A percentile compares a stretch with the other conserved stretches of the same genome.
These are phyloP conservation scores for Mollisiaceae sp. DNA, from an alignment of 2,329 filamentous ascomycete genomes.

Conservation along the genomic window DNA sequence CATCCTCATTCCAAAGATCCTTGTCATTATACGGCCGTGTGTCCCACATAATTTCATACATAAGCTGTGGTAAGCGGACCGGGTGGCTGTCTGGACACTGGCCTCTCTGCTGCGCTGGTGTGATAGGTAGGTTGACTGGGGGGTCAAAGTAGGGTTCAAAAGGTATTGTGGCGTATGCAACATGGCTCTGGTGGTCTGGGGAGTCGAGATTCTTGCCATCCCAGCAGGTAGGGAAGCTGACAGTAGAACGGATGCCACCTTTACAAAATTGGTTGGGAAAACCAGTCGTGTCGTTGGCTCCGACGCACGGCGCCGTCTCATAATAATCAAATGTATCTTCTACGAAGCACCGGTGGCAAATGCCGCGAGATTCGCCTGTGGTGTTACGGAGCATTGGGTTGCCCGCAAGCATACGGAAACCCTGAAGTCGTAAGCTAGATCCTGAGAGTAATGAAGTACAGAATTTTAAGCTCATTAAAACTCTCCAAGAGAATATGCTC, in stretches of 20 bases:
- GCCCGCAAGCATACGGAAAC: conserved; percentile 53
- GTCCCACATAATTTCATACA: conserved; percentile 63
- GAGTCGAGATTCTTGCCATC: conserved; percentile 62
- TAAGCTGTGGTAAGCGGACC: conserved; percentile 59
- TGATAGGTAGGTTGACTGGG: conserved; percentile 14
- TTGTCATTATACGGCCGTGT: conserved; percentile 54
- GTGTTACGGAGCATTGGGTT: conserved; percentile 50
- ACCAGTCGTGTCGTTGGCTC: no score
- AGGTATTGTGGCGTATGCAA: conserved; percentile 53
- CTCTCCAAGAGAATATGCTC: background rate
- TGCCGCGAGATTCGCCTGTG: background rate
- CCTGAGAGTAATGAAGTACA: no score
- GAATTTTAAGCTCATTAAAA: no score
- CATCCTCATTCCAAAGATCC: conserved; percentile 52
- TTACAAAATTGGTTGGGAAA: no score
- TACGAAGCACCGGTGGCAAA: no score
- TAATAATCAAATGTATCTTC: no score
- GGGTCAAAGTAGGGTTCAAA: conserved; percentile 43
- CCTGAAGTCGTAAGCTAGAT: conserved; percentile 35
- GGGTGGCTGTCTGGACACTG: conserved; percentile 56
- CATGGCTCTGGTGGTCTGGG: conserved; percentile 59
- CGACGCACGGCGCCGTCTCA: no score
- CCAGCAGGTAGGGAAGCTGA: conserved; percentile 68
- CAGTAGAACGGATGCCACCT: conserved; percentile 16
- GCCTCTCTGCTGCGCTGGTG: conserved; percentile 10